Conservation (phyloP, 495 filamentous ascomycete species). For the Daldinia decipiens region DNA sequence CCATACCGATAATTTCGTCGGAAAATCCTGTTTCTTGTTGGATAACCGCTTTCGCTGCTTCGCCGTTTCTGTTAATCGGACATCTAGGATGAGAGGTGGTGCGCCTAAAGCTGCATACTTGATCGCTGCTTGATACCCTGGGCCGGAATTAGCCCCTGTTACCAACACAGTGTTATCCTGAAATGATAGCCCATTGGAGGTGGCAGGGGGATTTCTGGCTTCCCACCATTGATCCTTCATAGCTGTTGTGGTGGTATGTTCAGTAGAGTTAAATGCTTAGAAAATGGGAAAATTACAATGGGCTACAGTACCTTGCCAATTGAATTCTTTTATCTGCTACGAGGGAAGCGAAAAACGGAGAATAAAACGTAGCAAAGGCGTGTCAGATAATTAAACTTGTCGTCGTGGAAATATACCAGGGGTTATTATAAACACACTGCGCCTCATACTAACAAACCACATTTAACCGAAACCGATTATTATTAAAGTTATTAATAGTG, state of each 20-base stretch:
- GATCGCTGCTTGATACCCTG: not conserved
- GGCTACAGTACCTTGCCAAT: not conserved
- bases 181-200: not conserved
- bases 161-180: not conserved
- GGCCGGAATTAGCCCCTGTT: not conserved
- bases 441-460: not conserved
- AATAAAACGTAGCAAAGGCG: not conserved
- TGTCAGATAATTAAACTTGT: slow-evolving; percentile 9
- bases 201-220: not conserved
- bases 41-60: not conserved
- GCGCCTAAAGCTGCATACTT: not conserved
- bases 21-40: not conserved
- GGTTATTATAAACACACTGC: not conserved
- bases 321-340: slow-evolving; percentile 5
- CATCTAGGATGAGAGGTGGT: not conserved
- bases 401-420: not conserved
- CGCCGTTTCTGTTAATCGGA: not conserved
- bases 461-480: slow-evolving; percentile 2
- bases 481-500: not conserved
- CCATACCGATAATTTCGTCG: not conserved
- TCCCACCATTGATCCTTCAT: not conserved
- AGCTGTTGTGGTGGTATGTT: not conserved
- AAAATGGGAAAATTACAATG: not conserved
- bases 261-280: not conserved
- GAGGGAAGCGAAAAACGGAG: not conserved